Percentiles rank a stretch among this genome's conserved stretches.
Conservation (phyloP, 768 basidiomycete species). For the Pulveroboletus sp. region DNA sequence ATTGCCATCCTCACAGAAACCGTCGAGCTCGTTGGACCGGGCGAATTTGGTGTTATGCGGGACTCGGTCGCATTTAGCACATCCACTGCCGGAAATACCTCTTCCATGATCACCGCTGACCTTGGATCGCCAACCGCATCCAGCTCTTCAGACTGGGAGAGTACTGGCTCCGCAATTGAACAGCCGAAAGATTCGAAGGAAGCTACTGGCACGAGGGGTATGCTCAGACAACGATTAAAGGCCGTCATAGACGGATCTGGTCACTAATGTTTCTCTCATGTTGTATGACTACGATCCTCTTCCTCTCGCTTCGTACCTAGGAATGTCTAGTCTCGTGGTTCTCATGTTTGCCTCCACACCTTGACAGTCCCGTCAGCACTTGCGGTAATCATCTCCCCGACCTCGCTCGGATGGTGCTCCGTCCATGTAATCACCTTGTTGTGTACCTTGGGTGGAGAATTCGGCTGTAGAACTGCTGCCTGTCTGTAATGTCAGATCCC, state of each 20-base stretch:
- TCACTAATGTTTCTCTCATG: constrained; percentile 8
- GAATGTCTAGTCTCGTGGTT: background rate
- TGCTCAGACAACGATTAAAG: constrained; percentile 29
- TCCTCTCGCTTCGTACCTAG: background rate
- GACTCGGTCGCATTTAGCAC: constrained; percentile 21
- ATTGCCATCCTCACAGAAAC: constrained; percentile 74
- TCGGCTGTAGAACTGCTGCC: constrained; percentile 67
- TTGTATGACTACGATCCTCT: constrained; percentile 19
- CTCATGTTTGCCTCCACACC: constrained; percentile 64
- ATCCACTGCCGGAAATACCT: constrained; percentile 10
- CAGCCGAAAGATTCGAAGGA: constrained; percentile 19
- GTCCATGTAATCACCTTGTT: constrained; percentile 87
- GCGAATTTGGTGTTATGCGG: constrained; percentile 28
- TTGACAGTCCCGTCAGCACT: constrained; percentile 90
- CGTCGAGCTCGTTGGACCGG: constrained; percentile 49
- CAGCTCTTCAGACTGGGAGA: constrained; percentile 28
- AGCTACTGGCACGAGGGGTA: constrained; percentile 6
- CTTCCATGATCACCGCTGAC: constrained; percentile 25
- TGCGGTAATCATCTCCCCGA: constrained; percentile 81
- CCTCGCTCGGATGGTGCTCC: constrained; percentile 80
- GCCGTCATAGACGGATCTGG: constrained; percentile 27
- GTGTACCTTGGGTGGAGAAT: constrained; percentile 75
- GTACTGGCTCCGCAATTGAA: constrained; percentile 22
- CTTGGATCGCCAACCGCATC: constrained; percentile 27
- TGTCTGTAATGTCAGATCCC: constrained; percentile 27